Base-by-base conservation (phyloP, 345 rosid species). In the Dipteronia sinensis region DNA sequence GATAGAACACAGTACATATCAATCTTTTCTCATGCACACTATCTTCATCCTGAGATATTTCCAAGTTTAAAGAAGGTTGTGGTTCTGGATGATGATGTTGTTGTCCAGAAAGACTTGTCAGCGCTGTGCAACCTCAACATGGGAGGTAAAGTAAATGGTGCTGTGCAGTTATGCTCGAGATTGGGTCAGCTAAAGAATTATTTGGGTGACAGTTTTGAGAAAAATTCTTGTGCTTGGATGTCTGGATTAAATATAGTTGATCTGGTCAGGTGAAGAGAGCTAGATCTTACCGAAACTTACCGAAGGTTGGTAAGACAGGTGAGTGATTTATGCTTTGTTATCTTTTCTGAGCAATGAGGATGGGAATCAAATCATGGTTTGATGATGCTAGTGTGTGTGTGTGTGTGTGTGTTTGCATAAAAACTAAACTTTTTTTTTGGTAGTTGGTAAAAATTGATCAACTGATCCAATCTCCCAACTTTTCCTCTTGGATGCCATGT, bases 141-240 rank as follows among this genome's bases (percentile, higher is more conserved):
- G 85, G 89, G 86, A 58, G 98, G 99, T 15, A 94, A 90, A 85
- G 99, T 94, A 78, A 94, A 92, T 67, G 98, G 99, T 75, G 99
- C 99, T 68, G 92, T 94, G 20, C 97, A 94, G 85, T 91, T 90
- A 53, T 96, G 99, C 76, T 92, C 64, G 63, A 58, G 10, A 58
- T 96, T 70, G 99, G 97, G 73, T 88, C 99, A 22, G 63, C 63
- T 58, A 25, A 58, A 20, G 63, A 58, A 58, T 58, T 58, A 58
- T 58, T 58, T 58, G 63, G 63, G 63, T 7, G 95, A 92, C 71
- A 85, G 77, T 80, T 91, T 92, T 64, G 89, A 90, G 74, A 92
- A 96, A 34, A 89, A 80, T 85, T 88, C 98, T 29, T 93, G 99
- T 77, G 97, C 94, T 51, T 95, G 99, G 99, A 94, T 98, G 58